Conservation (phyloP, 441 rosid genomes). For the Euphorbia corollata region DNA sequence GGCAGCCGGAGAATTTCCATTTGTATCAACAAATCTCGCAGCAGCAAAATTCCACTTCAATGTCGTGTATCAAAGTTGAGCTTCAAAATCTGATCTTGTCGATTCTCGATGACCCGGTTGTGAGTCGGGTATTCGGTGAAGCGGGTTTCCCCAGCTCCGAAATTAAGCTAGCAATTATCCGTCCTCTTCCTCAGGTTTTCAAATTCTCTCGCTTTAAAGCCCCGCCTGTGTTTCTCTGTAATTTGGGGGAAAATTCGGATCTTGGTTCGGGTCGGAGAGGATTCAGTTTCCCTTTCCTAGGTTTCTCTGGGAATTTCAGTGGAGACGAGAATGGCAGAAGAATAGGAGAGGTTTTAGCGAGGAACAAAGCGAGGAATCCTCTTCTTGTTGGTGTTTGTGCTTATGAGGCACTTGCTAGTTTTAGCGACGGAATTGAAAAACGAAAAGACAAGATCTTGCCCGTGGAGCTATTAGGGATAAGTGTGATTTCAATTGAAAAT, state of each 20-base stretch:
- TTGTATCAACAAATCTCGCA: conserved; percentile 51
- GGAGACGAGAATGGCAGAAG: conserved; percentile 48
- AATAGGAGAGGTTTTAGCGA: conserved; percentile 47
- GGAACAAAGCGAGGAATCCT: conserved; percentile 52
- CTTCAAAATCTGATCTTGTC: conserved; percentile 67
- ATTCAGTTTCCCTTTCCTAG: conserved; percentile 36
- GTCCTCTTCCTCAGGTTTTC: conserved; percentile 59
- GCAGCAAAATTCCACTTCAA: conserved; percentile 29
- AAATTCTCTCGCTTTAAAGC: conserved; percentile 41
- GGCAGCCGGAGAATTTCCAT: conserved; percentile 80
- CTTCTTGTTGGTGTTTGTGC: conserved; percentile 65
- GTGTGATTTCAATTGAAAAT: conserved; percentile 31
- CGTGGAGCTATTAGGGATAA: conserved; percentile 34
- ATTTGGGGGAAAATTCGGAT: conserved; percentile 29
- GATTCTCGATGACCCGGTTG: conserved; percentile 83
- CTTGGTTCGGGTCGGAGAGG: conserved; percentile 26
- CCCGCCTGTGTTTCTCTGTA: conserved; percentile 58
- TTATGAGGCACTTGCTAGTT: conserved; percentile 38
- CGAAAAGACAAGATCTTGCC: conserved; percentile 31
- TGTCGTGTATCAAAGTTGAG: conserved; percentile 65
- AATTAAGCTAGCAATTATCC: conserved; percentile 63
- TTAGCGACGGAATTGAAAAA: conserved; percentile 32
- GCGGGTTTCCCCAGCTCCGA: conserved; percentile 86
- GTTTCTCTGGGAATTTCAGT: conserved; percentile 25
- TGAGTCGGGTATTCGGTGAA: conserved; percentile 80